Evolutionary conservation across 2,329 filamentous ascomycete genomes (phyloP).

Genomic region (Neurospora crassa): DNA sequence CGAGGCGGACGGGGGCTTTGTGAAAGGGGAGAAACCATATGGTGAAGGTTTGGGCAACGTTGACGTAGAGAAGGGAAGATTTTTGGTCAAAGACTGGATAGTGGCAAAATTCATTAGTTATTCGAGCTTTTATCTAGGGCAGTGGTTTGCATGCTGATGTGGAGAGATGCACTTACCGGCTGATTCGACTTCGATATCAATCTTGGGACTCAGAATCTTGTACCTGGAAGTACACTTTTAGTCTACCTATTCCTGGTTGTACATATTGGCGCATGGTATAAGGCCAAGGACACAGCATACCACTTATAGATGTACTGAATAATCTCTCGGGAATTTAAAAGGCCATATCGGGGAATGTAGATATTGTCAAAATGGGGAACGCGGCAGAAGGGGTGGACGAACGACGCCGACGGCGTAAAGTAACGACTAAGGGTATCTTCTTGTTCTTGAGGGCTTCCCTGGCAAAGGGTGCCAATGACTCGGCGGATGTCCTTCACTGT

Average conservation of each 20-base stretch:
- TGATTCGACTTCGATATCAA: slow-evolving; percentile 57
- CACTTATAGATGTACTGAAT: slow-evolving; percentile 65
- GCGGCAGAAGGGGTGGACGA: slow-evolving; percentile 70
- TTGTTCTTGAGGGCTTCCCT: slow-evolving; percentile 58
- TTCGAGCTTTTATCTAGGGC: not conserved
- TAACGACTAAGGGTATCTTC: slow-evolving; percentile 56
- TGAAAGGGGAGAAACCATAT: slow-evolving; percentile 73
- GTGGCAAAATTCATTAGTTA: not conserved
- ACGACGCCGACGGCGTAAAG: slow-evolving; percentile 63
- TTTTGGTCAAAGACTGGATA: slow-evolving; percentile 55
- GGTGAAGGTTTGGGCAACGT: slow-evolving; percentile 64
- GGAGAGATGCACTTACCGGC: slow-evolving; percentile 30
- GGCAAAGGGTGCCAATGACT: slow-evolving; percentile 60
- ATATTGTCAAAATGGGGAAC: slow-evolving; percentile 45
- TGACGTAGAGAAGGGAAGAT: slow-evolving; percentile 61
- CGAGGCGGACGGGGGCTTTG: slow-evolving; percentile 55
- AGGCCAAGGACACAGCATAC: slow-evolving; percentile 21
- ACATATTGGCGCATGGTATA: not conserved
- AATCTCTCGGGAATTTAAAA: slow-evolving; percentile 53
- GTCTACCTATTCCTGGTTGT: not conserved
- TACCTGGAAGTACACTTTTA: slow-evolving; percentile 24
- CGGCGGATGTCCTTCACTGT: slow-evolving; percentile 48
- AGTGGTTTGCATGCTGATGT: not conserved
- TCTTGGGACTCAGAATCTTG: slow-evolving; percentile 68
- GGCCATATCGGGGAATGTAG: slow-evolving; percentile 30